These are phyloP conservation scores for Penicillium sp. DNA, from an alignment of 2,329 filamentous ascomycete species.

Conservation along the genomic window DNA sequence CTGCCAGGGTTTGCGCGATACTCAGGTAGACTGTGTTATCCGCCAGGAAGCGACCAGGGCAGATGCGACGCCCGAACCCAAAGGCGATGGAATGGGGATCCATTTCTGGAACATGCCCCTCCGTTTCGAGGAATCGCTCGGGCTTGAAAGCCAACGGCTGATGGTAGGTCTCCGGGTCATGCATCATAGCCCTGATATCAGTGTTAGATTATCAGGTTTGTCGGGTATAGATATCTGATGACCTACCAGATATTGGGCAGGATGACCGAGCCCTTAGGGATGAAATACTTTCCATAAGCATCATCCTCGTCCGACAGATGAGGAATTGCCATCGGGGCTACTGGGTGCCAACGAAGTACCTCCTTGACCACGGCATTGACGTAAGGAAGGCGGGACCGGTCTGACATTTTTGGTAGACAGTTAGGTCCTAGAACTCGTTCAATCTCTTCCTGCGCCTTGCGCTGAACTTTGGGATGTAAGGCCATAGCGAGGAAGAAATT, in stretches of 20 bases:
- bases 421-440: slow-evolving; percentile 40
- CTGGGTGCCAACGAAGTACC: slow-evolving; percentile 38
- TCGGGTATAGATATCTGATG: not conserved
- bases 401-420: slow-evolving; percentile 38
- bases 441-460: slow-evolving; percentile 51
- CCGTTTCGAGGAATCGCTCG: slow-evolving; percentile 41
- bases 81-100: slow-evolving; percentile 35
- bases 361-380: slow-evolving; percentile 44
- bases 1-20: slow-evolving; percentile 49
- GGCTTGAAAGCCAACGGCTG: slow-evolving; percentile 45
- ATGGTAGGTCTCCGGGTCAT: slow-evolving; percentile 40
- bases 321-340: slow-evolving; percentile 36
- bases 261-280: slow-evolving; percentile 41
- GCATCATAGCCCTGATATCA: slow-evolving; percentile 39
- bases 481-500: slow-evolving; percentile 56
- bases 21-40: slow-evolving; percentile 45
- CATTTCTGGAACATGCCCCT: slow-evolving; percentile 34
- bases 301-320: slow-evolving; percentile 31
- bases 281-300: slow-evolving; percentile 26
- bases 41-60: slow-evolving; percentile 44
- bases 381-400: slow-evolving; percentile 41
- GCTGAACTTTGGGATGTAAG: slow-evolving; percentile 53
- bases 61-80: slow-evolving; percentile 45
- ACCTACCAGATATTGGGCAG: slow-evolving; percentile 42
- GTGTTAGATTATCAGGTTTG: not conserved